Evolutionary conservation across 1,284 basidiomycete species (phyloP).

Genomic region (Cryptococcus jaspeensis): DNA sequence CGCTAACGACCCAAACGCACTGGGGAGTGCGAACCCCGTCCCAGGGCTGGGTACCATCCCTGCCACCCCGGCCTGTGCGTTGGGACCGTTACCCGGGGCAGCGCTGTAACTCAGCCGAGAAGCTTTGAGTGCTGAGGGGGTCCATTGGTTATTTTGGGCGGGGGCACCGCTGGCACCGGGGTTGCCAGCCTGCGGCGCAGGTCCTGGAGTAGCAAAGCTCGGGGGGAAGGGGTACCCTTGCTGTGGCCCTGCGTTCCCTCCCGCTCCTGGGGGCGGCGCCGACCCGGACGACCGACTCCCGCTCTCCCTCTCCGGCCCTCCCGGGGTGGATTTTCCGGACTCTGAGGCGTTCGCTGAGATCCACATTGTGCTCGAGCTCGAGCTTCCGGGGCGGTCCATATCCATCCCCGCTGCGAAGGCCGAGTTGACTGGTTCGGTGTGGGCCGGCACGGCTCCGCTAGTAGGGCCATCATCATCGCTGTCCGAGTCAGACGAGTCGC

Average conservation of each 20-base stretch:
- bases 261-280: background rate
- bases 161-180: too few relatives aligned
- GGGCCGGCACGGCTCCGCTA: background rate
- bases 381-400: slow-evolving; percentile 38
- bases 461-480: slow-evolving; percentile 37
- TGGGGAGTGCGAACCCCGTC: slow-evolving; percentile 33
- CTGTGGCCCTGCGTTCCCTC: slow-evolving; percentile 2
- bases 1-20: slow-evolving; percentile 39
- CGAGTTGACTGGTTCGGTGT: slow-evolving; percentile 41
- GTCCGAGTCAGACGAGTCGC: slow-evolving; percentile 20
- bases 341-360: slow-evolving; percentile 5
- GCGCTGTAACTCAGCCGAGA: background rate
- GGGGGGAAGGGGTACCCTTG: background rate
- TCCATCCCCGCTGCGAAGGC: slow-evolving; percentile 49
- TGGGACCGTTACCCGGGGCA: too few relatives aligned
- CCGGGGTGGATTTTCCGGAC: slow-evolving; percentile 26
- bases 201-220: background rate
- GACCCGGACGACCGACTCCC: background rate
- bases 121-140: background rate
- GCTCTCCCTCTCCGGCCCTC: background rate
- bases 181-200: background rate
- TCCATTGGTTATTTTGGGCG: slow-evolving; percentile 15
- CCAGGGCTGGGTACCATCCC: slow-evolving; percentile 38
- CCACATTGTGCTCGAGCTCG: slow-evolving; percentile 16
- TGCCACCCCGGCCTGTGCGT: background rate